phyloP scores from a whole-genome alignment of 805 yeast species.

The Myxozyma vanderwaltii region DNA sequence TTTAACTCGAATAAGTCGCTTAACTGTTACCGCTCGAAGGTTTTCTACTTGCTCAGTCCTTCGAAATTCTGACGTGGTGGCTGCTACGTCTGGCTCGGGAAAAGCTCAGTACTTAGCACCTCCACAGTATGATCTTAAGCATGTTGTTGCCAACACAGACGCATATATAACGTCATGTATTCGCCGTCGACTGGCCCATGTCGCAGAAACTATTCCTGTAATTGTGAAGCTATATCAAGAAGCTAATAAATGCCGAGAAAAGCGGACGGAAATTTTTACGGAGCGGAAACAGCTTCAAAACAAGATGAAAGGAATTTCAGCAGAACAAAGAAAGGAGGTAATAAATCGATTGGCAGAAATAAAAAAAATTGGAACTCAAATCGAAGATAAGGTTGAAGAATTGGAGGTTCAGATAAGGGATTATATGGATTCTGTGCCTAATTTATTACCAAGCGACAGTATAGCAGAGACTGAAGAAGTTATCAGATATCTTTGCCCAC shows the following conservation, averaged over 20 bases:
- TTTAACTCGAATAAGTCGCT: neutral
- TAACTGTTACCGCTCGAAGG: neutral
- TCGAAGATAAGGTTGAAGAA: constrained; percentile 12
- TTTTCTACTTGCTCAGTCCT: neutral
- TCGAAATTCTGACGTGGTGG: neutral
- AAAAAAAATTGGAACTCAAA: constrained; percentile 5
- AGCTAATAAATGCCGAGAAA: constrained; percentile 9
- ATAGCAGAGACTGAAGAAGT: constrained; percentile 23
- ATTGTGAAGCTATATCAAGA: constrained; percentile 13
- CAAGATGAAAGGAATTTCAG: neutral
- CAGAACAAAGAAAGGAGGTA: neutral
- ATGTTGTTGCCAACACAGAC: constrained; percentile 15
- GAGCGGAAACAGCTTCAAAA: constrained; percentile 22
- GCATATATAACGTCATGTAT: constrained; percentile 21
- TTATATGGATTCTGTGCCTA: constrained; percentile 26
- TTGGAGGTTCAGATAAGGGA: constrained; percentile 7
- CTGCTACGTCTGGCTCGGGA: neutral
- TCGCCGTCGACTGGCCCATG: constrained; percentile 20
- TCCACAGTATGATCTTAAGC: constrained; percentile 24
- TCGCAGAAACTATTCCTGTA: constrained; percentile 20
- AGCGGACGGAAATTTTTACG: constrained; percentile 11
- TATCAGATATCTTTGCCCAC: constrained; percentile 22
- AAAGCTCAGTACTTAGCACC: constrained; percentile 10
- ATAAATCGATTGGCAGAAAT: constrained; percentile 9
- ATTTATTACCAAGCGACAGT: constrained; percentile 20